Base-by-base conservation (phyloP, 768 basidiomycete genomes). In the Russula sp. region DNA sequence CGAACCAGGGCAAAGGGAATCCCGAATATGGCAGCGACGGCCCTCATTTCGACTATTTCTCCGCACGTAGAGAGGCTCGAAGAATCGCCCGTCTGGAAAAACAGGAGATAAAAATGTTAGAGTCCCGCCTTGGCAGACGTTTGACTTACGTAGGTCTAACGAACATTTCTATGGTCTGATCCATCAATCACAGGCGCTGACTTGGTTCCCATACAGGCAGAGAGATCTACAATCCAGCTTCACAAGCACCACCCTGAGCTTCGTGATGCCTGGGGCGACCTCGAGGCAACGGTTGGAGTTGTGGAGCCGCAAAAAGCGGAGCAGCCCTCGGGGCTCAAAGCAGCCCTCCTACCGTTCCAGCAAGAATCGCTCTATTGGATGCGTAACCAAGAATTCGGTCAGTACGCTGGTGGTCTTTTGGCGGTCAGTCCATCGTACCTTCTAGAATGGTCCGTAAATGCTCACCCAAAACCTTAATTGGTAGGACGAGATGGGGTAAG, bases 361-460 rank as follows among this genome's bases (percentile, higher is more conserved):
- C 84, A 83, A 57, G 97, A 99, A 76, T 93, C 91, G 75, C 77
- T 99, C 66, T 87, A 79, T 70, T 99, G 97, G 97, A 96, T 99
- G 93, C 83, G 84, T 68, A 81, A 91, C 70, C 97, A 98, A 76
- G 97, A 99, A 73, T 77, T 86, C 58, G 82, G 89, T 7, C 75
- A 84, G 2, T 98, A 95, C 91, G 77, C 80, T 53, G 97, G 96
- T 42, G 97, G 96, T 5, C 87, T 98, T 84, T 79, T 98, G 57
- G 93, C 94, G 20, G 91, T 91, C 74, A 68, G 87, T 66, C 52
- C 44, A 47, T 59, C 20, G 57, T 40, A 13, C 6, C 40, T 62
- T 27, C 45, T 9, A 9, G 66, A 35, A 18, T 31, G 22, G 6
- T 44, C 63, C 5, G 57, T 50, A 10, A 3, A 27, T 40, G n/a